Base-by-base conservation (phyloP, 2,329 filamentous ascomycete species). In the Microdochium nivale region DNA sequence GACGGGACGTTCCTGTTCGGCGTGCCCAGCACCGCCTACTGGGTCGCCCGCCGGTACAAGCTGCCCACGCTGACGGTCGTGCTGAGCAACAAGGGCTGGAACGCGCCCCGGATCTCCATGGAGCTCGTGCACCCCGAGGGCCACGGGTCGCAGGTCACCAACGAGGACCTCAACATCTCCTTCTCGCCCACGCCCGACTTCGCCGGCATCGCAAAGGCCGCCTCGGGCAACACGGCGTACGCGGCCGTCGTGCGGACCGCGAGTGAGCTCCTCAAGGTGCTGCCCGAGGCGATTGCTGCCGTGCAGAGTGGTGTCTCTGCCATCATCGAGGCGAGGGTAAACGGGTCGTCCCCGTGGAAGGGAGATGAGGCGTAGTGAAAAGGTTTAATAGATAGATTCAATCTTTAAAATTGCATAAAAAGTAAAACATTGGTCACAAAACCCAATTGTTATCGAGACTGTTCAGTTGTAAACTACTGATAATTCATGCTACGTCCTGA, bases 1-100 rank as follows among this genome's bases (percentile, higher is more conserved):
- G 75, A 78, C 49, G 74, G 75, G 0, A 75, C 70, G 2, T 76
- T 71, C 52, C 67, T 78, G 55, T 78, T 75, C 51, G 69, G 69
- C 1, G 73, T 76, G 1, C 75, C 75, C 0, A 70, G 70, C 0
- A 77, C 68, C 21, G 74, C 75, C 25, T 67, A 76, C 49, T 78
- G 74, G 75, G 73, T 77, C 30, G 66, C 70, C 0, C 65, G 67
- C 51, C 70, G 74, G 14, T 78, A 77, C 52, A 57, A 66, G 47
- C 72, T 77, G 13, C 75, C 74, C 1, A 63, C 77, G 16, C 53
- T 78, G 55, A 77, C 74, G 0, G 69, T 78, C 51, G 69, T 78
- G 2, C 52, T 78, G 52, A 78, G 78, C 53, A 78, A 78, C 58
- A 74, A 74, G 44, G 75, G 60, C 33, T 63, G 60, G 60, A 62